phyloP scores from a whole-genome alignment of 495 filamentous ascomycete genomes.

The Friedmanniomyces simplex region DNA sequence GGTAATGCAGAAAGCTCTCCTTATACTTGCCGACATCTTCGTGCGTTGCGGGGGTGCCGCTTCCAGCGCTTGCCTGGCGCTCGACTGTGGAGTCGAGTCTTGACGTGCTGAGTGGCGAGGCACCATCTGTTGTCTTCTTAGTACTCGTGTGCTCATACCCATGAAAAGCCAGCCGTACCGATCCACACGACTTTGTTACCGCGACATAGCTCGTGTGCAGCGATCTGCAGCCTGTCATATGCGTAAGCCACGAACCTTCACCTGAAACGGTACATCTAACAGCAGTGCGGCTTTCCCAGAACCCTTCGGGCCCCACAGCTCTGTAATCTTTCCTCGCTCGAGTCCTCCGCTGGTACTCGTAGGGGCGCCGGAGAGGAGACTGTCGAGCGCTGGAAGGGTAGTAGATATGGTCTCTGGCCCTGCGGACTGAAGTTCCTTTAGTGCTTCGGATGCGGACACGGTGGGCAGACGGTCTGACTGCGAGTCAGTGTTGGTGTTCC shows the following conservation, averaged over 20 bases:
- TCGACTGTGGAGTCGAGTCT: not conserved
- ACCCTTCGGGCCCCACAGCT: constrained; percentile 83
- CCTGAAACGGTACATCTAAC: constrained; percentile 34
- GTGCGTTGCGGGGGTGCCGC: not conserved
- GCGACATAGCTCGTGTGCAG: not conserved
- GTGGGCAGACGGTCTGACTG: constrained; percentile 66
- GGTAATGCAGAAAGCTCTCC: constrained; percentile 29
- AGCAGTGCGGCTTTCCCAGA: constrained; percentile 77
- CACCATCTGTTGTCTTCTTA: not conserved
- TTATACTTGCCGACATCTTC: not conserved
- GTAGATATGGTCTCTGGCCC: constrained; percentile 51
- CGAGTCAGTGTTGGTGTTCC: constrained; percentile 1
- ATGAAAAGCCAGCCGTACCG: not conserved
- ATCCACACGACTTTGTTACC: constrained; percentile 5
- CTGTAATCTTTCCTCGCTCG: constrained; percentile 67
- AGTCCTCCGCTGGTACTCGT: constrained; percentile 41
- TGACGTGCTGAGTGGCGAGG: not conserved
- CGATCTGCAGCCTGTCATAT: not conserved
- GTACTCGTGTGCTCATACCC: not conserved
- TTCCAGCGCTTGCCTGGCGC: not conserved
- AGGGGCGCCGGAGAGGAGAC: constrained; percentile 17
- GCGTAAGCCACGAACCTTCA: not conserved
- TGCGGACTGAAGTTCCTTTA: constrained; percentile 49
- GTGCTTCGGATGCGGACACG: constrained; percentile 74
- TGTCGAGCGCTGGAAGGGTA: constrained; percentile 47